Base-by-base conservation (phyloP, 2,329 filamentous ascomycete species). In the Talaromyces piceae region DNA sequence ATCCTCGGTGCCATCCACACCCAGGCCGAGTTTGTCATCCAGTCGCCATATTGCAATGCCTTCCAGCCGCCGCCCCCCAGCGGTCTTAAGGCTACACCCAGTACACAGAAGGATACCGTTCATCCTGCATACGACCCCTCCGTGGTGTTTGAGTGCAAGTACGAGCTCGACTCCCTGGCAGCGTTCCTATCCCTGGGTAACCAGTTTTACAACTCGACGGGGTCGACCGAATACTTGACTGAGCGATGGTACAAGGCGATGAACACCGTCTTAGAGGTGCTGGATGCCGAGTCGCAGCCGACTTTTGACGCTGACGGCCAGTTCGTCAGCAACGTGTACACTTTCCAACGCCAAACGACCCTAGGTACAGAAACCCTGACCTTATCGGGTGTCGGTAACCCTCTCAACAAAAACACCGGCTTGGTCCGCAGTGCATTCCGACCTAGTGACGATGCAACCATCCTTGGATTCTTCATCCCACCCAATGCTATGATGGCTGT, bases 121-220 rank as follows among this genome's bases (percentile, higher is more conserved):
- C 89, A 95, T 61, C 93, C 93, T 0, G 76, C 77, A 0, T 97
- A 95, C 64, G 90, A 97, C 63, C 86, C 86, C 0, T 81, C 77
- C 0, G 80, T 84, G 45, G 93, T 98, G 3, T 98, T 96, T 58
- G 93, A 98, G 70, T 98, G 93, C 80, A 98, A 98, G 71, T 98
- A 97, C 70, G 93, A 98, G 73, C 82, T 98, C 20, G 93, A 98
- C 71, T 96, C 91, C 7, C 77, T 98, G 0, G 93, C 91, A 0
- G 86, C 94, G 64, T 98, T 98, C 67, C 78, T 98, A 5, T 83
- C 87, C 0, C 73, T 98, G 2, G 81, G 79, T 16, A 96, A 95
- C 61, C 84, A 95, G 59, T 97, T 95, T 70, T 79, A 93, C 70
- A 81, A 86, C 33, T 79, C 88, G 63, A 94, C 89, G 0, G 78